Evolutionary conservation across 441 rosid genomes (phyloP).

Genomic region (Iberis amara): DNA sequence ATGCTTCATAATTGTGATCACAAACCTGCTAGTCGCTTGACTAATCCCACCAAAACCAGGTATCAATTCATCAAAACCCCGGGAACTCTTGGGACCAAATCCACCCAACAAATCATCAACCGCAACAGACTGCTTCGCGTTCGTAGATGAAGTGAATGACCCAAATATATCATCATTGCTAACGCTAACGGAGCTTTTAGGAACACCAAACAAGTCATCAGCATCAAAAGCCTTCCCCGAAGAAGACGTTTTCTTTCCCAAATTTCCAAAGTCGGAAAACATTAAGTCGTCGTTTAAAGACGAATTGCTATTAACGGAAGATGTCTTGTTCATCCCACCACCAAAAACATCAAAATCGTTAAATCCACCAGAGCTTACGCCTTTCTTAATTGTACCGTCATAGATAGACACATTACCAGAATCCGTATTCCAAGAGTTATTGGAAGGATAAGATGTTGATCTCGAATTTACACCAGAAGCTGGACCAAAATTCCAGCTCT

Average conservation of each 20-base stretch:
- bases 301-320: conserved; percentile 21
- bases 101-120: conserved; percentile 56
- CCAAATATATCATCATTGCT: conserved; percentile 41
- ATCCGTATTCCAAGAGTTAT: conserved; percentile 19
- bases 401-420: conserved; percentile 13
- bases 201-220: conserved; percentile 60
- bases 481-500: conserved; percentile 31
- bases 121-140: conserved; percentile 32
- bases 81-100: conserved; percentile 22
- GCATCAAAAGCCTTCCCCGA: conserved; percentile 26
- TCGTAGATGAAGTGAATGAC: conserved; percentile 39
- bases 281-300: conserved; percentile 47
- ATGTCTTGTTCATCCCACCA: conserved; percentile 39
- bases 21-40: conserved; percentile 45
- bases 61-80: conserved; percentile 53
- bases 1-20: conserved; percentile 1
- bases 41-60: conserved; percentile 61
- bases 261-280: conserved; percentile 24
- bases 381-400: conserved; percentile 16
- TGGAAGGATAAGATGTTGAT: conserved; percentile 34
- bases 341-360: conserved; percentile 44
- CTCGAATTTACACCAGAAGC: conserved; percentile 22
- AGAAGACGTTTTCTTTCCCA: conserved; percentile 26
- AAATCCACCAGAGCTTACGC: conserved; percentile 33
- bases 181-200: conserved; percentile 32